phyloP scores from a whole-genome alignment of 495 filamentous ascomycete species.

The Evernia prunastri region DNA sequence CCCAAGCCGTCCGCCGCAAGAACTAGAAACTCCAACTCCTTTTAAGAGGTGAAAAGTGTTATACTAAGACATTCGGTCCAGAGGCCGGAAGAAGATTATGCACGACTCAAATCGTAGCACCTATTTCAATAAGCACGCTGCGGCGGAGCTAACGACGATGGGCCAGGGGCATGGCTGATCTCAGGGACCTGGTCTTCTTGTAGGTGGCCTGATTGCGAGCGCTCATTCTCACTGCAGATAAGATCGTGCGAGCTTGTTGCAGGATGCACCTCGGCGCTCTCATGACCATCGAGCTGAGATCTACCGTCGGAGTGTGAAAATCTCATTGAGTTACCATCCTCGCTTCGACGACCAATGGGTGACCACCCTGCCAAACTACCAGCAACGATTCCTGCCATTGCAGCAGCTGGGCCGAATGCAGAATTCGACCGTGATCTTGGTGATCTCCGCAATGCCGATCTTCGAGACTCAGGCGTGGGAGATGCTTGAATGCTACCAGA shows the following conservation, averaged over 20 bases:
- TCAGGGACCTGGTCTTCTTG: conserved; percentile 49
- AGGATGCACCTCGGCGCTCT: conserved; percentile 53
- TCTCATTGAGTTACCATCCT: conserved; percentile 42
- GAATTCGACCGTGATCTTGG: conserved; percentile 83
- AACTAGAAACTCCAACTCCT: not conserved
- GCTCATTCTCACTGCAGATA: conserved; percentile 25
- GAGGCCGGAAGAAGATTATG: not conserved
- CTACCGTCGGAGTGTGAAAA: conserved; percentile 40
- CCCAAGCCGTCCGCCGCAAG: not conserved
- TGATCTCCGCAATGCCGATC: conserved; percentile 48
- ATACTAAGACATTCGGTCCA: not conserved
- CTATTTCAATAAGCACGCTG: conserved; percentile 11
- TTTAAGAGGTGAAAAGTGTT: not conserved
- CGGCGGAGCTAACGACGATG: conserved; percentile 18
- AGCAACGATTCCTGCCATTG: conserved; percentile 68
- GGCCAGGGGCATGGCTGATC: conserved; percentile 33
- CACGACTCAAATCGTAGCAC: not conserved
- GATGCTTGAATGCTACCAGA: conserved; percentile 43
- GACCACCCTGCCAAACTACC: conserved; percentile 86
- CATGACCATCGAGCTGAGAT: conserved; percentile 43
- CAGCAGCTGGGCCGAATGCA: conserved; percentile 72
- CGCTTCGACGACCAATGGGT: conserved; percentile 60
- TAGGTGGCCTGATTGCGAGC: not conserved
- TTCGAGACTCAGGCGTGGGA: conserved; percentile 64
- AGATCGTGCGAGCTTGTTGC: conserved; percentile 51